These are phyloP conservation scores for Rhizophora apiculata DNA, from an alignment of 345 rosid species.

Conservation along the genomic window DNA sequence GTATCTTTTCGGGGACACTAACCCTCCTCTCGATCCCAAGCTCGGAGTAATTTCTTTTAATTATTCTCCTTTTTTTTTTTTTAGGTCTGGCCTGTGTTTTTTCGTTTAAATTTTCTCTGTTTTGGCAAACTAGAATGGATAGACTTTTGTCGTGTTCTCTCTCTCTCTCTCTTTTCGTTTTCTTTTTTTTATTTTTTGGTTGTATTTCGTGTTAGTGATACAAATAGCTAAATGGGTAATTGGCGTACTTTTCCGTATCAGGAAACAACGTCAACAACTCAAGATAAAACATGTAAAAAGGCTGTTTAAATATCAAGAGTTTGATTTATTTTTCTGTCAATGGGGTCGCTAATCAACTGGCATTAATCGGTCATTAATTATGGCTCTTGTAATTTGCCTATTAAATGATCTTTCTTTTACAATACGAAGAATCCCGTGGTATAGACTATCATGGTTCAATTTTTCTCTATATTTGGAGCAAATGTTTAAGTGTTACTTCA, in stretches of 20 bases:
- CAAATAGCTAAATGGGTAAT: neutral
- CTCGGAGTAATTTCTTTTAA: slow-evolving; percentile 35
- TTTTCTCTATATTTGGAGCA: too few species aligned
- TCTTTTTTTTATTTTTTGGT: neutral
- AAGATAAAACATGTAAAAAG: neutral
- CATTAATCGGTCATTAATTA: neutral
- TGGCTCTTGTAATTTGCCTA: neutral
- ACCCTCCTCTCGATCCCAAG: slow-evolving; percentile 48
- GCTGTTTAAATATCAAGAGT: neutral
- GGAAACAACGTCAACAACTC: slow-evolving; percentile 6
- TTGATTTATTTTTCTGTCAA: neutral
- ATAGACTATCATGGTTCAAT: too few species aligned
- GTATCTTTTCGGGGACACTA: slow-evolving; percentile 48
- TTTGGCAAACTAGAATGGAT: neutral
- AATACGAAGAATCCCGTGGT: too few species aligned
- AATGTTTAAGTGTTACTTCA: too few species aligned
- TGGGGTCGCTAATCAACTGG: neutral
- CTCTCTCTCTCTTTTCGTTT: too few species aligned
- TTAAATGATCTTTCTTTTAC: too few species aligned
- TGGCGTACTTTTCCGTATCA: too few species aligned
- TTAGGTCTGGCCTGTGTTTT: neutral
- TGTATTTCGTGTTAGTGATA: neutral
- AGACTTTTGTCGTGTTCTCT: neutral
- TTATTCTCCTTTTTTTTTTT: neutral
- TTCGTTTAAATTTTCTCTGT: slow-evolving; percentile 1